Evolutionary conservation across 495 filamentous ascomycete species (phyloP), one percentile per base, ranked within the genome.

Genomic region (Penicillium riverlandense): DNA sequence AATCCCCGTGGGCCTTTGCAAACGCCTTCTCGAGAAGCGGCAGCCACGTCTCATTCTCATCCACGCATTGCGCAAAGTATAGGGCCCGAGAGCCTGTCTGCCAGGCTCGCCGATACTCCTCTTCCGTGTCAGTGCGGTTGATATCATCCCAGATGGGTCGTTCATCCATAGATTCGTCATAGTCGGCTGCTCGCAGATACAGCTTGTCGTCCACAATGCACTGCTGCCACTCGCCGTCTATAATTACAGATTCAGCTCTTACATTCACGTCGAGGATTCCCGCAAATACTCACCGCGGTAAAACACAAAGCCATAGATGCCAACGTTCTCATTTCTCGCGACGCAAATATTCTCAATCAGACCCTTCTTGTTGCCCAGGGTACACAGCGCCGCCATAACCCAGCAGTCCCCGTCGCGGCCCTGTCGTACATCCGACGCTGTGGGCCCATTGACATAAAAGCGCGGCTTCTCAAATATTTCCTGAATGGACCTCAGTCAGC

Each of bases 271-370:
- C 9, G 32, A 12, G 10, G 32, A 9, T 7, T 11, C 32, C 32
- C 9, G 32, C 32, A 34, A 22, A 22, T 27, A 45, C 70, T 50
- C 61, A 83, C 79, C 80, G 54, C 91, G 79, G 65, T 88, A 78
- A 60, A 97, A 96, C 8, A 96, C 90, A 57, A 96, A 96, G 0
- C 91, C 90, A 55, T 97, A 96, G 12, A 95, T 89, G 6, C 91
- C 91, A 27, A 95, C 80, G 37, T 75, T 69, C 57, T 91, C 82
- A 57, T 96, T 78, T 11, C 77, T 71, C 13, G 78, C 82, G n/a
- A 96, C 87, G 56, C 90, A 97, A 10, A 96, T 74, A 38, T 75
- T 78, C 54, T 90, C 79, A 42, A 96, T 86, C 47, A 96, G 65
- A 0, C 78, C 82, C 29, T 78, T 67, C 65, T 91, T 89, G 57